Percentiles rank a stretch among this genome's conserved stretches.
phyloP scores from a whole-genome alignment of 352 stramenopile genomes.

The Phytophthora pseudosyringae region DNA sequence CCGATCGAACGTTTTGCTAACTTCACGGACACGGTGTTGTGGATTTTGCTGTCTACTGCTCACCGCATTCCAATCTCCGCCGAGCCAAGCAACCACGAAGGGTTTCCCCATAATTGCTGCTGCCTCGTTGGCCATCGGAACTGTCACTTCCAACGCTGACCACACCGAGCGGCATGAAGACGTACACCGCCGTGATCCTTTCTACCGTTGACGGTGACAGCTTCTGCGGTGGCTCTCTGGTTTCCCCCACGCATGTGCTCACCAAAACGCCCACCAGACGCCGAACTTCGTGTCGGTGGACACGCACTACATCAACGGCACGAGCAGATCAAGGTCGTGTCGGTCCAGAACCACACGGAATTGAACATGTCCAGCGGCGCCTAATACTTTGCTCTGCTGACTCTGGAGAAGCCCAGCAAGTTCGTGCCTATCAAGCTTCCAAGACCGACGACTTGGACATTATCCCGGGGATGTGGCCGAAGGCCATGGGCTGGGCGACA shows the following conservation, averaged over 20 bases:
- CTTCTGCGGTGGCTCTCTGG: constrained; percentile 37
- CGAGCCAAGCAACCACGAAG: constrained; percentile 8
- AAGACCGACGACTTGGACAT: constrained; percentile 32
- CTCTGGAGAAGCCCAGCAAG: constrained; percentile 40
- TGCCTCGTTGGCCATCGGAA: not conserved
- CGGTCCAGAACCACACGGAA: constrained; percentile 22
- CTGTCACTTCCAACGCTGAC: not conserved
- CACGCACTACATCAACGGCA: constrained; percentile 53
- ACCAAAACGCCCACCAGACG: constrained; percentile 13
- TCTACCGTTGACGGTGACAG: constrained; percentile 11
- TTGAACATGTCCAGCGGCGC: not conserved
- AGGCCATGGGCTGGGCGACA: constrained; percentile 40
- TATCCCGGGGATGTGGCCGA: constrained; percentile 29
- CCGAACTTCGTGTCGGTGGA: constrained; percentile 33
- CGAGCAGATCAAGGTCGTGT: constrained; percentile 48
- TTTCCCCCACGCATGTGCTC: constrained; percentile 39
- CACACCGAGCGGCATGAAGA: constrained; percentile 33
- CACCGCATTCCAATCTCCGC: constrained; percentile 1
- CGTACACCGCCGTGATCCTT: constrained; percentile 34
- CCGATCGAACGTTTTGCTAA: constrained; percentile 4
- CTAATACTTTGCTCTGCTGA: constrained; percentile 57
- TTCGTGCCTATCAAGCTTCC: constrained; percentile 39
- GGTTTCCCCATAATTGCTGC: constrained; percentile 8
- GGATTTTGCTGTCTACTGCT: constrained; percentile 7
- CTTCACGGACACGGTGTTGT: constrained; percentile 5